Evolutionary conservation across 2,329 filamentous ascomycete genomes (phyloP).

Genomic region (Paecilomyces variotii): DNA sequence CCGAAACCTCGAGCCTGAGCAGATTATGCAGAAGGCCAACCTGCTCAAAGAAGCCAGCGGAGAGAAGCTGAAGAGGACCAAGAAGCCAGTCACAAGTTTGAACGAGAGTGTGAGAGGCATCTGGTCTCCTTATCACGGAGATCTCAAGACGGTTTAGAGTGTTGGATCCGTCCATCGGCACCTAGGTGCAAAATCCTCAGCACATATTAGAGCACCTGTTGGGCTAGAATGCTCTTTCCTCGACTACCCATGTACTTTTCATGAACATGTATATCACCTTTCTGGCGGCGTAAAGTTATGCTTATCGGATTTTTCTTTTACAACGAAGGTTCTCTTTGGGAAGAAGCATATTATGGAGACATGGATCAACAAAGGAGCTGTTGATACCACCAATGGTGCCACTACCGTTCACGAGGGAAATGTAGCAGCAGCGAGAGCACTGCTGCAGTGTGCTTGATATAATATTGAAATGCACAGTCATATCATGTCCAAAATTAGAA

Average conservation of each 20-base stretch:
- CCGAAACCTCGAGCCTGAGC: slow-evolving; percentile 69
- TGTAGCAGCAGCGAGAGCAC: neutral
- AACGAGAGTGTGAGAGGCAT: slow-evolving; percentile 59
- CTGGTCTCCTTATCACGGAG: slow-evolving; percentile 57
- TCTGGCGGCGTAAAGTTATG: neutral
- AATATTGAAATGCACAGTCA: neutral
- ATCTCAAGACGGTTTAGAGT: slow-evolving; percentile 42
- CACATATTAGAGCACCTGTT: slow-evolving; percentile 12
- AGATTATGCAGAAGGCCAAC: slow-evolving; percentile 71
- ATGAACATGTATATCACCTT: neutral
- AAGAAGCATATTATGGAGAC: neutral
- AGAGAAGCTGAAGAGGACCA: slow-evolving; percentile 44
- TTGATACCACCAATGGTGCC: neutral
- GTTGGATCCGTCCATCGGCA: neutral
- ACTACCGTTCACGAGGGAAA: neutral
- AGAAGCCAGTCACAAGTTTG: slow-evolving; percentile 52
- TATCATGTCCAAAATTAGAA: neutral
- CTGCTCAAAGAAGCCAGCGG: slow-evolving; percentile 40
- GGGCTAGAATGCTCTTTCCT: neutral
- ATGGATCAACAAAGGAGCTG: neutral
- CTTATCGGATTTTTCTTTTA: neutral
- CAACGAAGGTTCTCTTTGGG: neutral
- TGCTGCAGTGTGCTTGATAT: neutral
- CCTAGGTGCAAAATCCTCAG: slow-evolving; percentile 2
- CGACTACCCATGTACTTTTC: neutral